Conservation (phyloP, 345 rosid genomes). For the Brassica napus region Da-Ae NC_063445.1:50647001-50647500, state of each 20-base stretch:
- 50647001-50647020: background rate
- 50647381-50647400: slow-evolving; percentile 82
- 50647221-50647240: background rate
- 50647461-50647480: background rate
- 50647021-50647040: background rate
- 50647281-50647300: slow-evolving; percentile 69
- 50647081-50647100: slow-evolving; percentile 63
- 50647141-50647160: slow-evolving; percentile 74
- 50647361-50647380: slow-evolving; percentile 41
- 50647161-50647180: slow-evolving; percentile 57
- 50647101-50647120: slow-evolving; percentile 71
- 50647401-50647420: slow-evolving; percentile 64
- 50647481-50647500: slow-evolving; percentile 47
- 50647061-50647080: slow-evolving; percentile 95
- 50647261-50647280: slow-evolving; percentile 21
- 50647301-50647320: slow-evolving; percentile 81
- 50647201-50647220: background rate
- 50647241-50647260: background rate
- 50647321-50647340: slow-evolving; percentile 53
- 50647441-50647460: background rate
- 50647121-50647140: slow-evolving; percentile 90
- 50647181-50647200: background rate
- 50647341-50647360: slow-evolving; percentile 42
- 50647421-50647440: background rate
- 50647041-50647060: slow-evolving; percentile 17